phyloP scores from a whole-genome alignment of 2,329 filamentous ascomycete species.

The Stemphylium vesicarium region DNA sequence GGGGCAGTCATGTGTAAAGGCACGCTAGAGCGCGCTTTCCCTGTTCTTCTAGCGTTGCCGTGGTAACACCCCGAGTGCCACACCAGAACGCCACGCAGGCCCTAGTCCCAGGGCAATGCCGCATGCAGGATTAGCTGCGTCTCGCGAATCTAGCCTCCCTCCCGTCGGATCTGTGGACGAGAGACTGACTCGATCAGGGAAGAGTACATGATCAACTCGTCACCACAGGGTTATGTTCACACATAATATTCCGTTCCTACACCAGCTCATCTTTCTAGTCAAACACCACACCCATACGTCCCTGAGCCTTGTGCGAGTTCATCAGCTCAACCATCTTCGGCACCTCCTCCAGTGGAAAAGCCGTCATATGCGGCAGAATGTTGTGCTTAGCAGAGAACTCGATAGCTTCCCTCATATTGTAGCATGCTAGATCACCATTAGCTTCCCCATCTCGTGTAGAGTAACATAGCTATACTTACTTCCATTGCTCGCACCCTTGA shows the following conservation, averaged over 20 bases:
- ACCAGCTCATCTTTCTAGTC: constrained; percentile 9
- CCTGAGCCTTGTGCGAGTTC: constrained; percentile 39
- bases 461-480: constrained; percentile 26
- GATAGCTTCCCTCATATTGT: constrained; percentile 44
- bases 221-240: too few species aligned
- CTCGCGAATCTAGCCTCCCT: too few species aligned
- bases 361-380: constrained; percentile 39
- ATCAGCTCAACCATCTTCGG: constrained; percentile 47
- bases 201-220: neutral
- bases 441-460: constrained; percentile 26
- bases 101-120: neutral
- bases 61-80: constrained; percentile 12
- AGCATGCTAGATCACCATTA: constrained; percentile 50
- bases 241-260: neutral
- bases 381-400: constrained; percentile 44
- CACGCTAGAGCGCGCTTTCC: constrained; percentile 25
- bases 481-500: constrained; percentile 44
- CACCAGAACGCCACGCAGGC: neutral
- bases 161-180: too few species aligned
- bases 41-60: constrained; percentile 24
- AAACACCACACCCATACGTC: constrained; percentile 42
- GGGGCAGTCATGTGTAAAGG: constrained; percentile 25
- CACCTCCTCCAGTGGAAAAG: constrained; percentile 40
- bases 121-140: neutral
- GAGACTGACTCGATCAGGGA: too few species aligned